Conservation (phyloP, 2,329 filamentous ascomycete species). For the Diaporthe nobilis region DNA sequence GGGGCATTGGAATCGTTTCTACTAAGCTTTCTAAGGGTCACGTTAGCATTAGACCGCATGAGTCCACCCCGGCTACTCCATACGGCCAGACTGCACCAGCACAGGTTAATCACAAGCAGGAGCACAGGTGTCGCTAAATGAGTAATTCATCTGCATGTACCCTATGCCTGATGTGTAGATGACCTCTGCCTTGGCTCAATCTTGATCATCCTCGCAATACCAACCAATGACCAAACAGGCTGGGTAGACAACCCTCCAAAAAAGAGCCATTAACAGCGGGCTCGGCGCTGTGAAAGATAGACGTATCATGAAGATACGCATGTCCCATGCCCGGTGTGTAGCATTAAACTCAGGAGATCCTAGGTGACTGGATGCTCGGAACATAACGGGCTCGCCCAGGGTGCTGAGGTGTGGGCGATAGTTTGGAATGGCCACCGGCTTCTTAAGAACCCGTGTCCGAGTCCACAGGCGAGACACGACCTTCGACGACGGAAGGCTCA, state of each 20-base stretch:
- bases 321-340: not conserved
- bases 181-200: conserved; percentile 16
- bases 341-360: not conserved
- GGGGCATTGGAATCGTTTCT: not conserved
- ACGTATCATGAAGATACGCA: not conserved
- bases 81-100: conserved; percentile 16
- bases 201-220: conserved; percentile 14
- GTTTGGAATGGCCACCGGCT: not conserved
- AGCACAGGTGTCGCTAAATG: conserved; percentile 39
- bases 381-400: not conserved
- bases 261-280: not conserved
- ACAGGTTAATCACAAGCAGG: conserved; percentile 37
- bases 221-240: conserved; percentile 6
- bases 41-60: not conserved
- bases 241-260: not conserved
- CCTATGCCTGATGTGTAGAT: conserved; percentile 37
- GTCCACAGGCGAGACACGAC: not conserved
- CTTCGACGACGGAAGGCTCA: not conserved
- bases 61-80: not conserved
- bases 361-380: not conserved
- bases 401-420: not conserved
- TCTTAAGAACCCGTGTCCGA: not conserved
- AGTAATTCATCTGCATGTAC: conserved; percentile 40
- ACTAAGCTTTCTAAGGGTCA: not conserved
- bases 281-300: not conserved